Conservation (phyloP, 371 early-diverging fungal species). For the Zopfochytrium polystomum region DNA sequence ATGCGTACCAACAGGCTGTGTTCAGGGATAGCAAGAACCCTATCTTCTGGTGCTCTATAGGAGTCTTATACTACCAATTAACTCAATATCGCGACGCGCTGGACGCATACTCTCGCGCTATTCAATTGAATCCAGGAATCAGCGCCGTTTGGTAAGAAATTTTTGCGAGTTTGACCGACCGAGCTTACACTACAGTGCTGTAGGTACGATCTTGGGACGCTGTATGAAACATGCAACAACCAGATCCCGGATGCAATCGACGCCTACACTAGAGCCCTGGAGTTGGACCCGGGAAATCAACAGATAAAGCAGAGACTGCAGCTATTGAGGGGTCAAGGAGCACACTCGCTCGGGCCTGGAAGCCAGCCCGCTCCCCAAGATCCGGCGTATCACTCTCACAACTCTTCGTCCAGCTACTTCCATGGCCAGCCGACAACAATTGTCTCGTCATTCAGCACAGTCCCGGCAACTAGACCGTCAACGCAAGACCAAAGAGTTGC, state of each 20-base stretch:
- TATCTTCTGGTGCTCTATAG: conserved; percentile 98
- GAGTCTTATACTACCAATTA: conserved; percentile 95
- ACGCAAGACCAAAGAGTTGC: not conserved
- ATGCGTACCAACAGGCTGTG: conserved; percentile 97
- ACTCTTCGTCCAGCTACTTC: conserved; percentile 3
- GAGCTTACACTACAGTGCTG: not conserved
- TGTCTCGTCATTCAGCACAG: not conserved
- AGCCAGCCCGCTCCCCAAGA: conserved; percentile 11
- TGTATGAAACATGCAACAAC: conserved; percentile 97
- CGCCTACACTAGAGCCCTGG: conserved; percentile 91
- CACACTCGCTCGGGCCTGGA: conserved; percentile 2
- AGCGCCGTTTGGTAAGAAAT: conserved; percentile 86
- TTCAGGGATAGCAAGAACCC: conserved; percentile 91
- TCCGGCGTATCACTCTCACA: too few species aligned
- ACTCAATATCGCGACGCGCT: conserved; percentile 94
- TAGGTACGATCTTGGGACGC: conserved; percentile 85
- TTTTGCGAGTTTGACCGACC: not conserved
- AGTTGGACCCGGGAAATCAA: conserved; percentile 80
- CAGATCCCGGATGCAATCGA: conserved; percentile 95
- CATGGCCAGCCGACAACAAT: conserved; percentile 5
- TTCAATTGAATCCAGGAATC: conserved; percentile 88
- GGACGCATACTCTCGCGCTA: conserved; percentile 95
- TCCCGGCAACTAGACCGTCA: not conserved
- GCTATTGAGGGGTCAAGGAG: not conserved
- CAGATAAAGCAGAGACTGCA: conserved; percentile 77